Base-by-base conservation (phyloP, 179 eudicot genomes). In the Beta macrorhiza region DNA sequence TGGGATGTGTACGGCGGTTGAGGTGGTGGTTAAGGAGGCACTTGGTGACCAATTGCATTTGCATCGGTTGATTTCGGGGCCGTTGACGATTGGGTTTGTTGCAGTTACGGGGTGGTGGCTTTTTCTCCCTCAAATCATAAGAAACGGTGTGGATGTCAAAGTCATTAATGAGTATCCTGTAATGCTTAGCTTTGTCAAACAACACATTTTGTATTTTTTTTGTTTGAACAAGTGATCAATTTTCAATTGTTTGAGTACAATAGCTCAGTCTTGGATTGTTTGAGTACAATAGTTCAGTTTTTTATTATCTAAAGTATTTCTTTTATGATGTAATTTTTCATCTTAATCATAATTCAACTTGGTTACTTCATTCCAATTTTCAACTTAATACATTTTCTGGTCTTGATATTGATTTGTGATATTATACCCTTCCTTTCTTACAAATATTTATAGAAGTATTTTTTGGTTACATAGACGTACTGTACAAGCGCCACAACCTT, bases 61-160 rank as follows among this genome's bases (percentile, higher is more conserved):
- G 76, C 89, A 85, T 10, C 72, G 82, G 58, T 13, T 77, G 15
- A 70, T 91, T 0, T 80, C 88, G 14, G 86, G 78, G 2, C 14
- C 75, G 25, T 16, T 89, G 79, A 86, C 84, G 5, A 70, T 92
- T 7, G 92, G 86, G 72, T 91, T 91, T 37, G 87, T 90, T 75
- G 82, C 67, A 47, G 85, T 51, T 5, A 90, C 93, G 0, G 89
- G 89, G 3, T 72, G 82, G 69, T 90, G 97, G 97, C 79, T 90
- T 19, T 92, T 92, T 63, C 89, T 92, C 20, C 94, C 97, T n/a
- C 94, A 90, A 25, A 0, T 89, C 0, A 15, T 82, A 20, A 84
- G 88, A 77, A 80, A 74, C 61, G 90, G 90, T 8, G 85, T 85
- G 15, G 91, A 87, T 78, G 85, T 49, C 52, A 88, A 29, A 70